phyloP scores from a whole-genome alignment of 371 early-diverging fungal species.

The Circinella minor region DNA sequence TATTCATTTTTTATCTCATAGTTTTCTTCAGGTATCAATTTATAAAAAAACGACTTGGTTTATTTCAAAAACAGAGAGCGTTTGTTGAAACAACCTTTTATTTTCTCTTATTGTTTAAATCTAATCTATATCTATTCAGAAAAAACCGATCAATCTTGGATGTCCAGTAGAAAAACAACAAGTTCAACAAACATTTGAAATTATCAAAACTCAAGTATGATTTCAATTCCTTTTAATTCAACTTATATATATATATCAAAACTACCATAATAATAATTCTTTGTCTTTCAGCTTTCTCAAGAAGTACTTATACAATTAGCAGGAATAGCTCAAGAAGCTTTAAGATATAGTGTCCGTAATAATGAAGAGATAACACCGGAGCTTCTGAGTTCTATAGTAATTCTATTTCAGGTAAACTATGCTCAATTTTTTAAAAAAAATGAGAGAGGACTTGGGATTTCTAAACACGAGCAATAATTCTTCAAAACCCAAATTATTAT shows the following conservation, averaged over 20 bases:
- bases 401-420: conserved; percentile 37
- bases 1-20: conserved; percentile 17
- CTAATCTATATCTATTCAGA: conserved; percentile 24
- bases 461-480: too few relatives aligned
- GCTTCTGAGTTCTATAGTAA: conserved; percentile 33
- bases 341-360: conserved; percentile 14
- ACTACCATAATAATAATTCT: too few relatives aligned
- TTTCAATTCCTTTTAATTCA: background rate
- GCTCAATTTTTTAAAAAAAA: too few relatives aligned
- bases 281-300: conserved; percentile 3
- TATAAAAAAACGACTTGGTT: too few relatives aligned
- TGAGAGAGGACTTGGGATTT: too few relatives aligned
- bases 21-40: conserved; percentile 27
- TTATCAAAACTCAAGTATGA: conserved; percentile 18
- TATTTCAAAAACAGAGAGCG: too few relatives aligned
- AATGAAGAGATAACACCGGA: conserved; percentile 16
- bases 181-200: conserved; percentile 19
- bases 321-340: conserved; percentile 9
- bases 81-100: background rate
- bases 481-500: too few relatives aligned
- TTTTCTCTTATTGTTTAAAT: conserved; percentile 18
- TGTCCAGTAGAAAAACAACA: conserved; percentile 29
- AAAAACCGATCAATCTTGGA: background rate
- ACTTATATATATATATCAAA: too few relatives aligned
- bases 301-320: conserved; percentile 1